Evolutionary conservation across 257 asterid species (phyloP).

Genomic region (Salvia rosmarinus): DNA sequence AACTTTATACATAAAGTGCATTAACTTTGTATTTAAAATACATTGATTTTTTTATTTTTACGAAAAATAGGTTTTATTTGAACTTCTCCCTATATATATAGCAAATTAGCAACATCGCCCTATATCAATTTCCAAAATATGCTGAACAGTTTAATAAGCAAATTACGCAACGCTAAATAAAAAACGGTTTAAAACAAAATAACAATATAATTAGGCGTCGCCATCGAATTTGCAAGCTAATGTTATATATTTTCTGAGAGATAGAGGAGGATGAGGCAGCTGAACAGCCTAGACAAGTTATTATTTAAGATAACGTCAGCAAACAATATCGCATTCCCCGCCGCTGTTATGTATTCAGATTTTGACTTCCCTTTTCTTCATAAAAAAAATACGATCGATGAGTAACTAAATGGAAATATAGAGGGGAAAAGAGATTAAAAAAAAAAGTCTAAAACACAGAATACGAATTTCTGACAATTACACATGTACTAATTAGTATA

Average conservation of each 20-base stretch:
- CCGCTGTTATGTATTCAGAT: constrained; percentile 41
- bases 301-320: constrained; percentile 34
- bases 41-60: no score
- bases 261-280: constrained; percentile 49
- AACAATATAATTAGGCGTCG: not conserved
- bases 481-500: not conserved
- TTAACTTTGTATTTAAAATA: no score
- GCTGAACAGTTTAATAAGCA: no score
- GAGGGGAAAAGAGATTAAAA: not conserved
- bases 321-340: constrained; percentile 40
- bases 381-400: no score
- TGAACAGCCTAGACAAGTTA: constrained; percentile 45
- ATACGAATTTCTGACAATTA: not conserved
- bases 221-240: not conserved
- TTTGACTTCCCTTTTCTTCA: constrained; percentile 42
- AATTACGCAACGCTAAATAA: no score
- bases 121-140: no score
- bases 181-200: no score
- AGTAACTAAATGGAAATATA: not conserved
- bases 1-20: no score
- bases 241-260: not conserved
- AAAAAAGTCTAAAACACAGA: not conserved
- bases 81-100: no score
- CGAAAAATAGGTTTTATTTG: no score
- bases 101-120: no score